A percentile compares a stretch with the other conserved stretches of the same genome.
Conservation (phyloP, 768 basidiomycete species). For the Rossbeevera mucosa region DNA sequence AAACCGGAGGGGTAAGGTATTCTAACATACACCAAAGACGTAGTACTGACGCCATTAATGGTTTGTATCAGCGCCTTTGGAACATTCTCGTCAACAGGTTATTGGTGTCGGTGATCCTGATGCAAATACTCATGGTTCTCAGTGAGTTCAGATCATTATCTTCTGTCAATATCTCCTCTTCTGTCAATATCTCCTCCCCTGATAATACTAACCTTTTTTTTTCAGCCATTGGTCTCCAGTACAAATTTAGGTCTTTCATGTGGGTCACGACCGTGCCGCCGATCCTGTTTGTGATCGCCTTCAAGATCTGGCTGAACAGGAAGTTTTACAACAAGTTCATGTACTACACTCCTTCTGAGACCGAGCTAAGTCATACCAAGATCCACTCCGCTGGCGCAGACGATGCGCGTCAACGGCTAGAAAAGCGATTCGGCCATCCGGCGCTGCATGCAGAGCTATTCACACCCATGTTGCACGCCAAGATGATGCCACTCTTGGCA, state of each 20-base stretch:
- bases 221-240: constrained; percentile 81
- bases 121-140: constrained; percentile 83
- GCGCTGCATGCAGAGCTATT: constrained; percentile 83
- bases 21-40: neutral
- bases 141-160: constrained; percentile 49
- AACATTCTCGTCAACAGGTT: constrained; percentile 91
- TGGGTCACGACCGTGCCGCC: constrained; percentile 89
- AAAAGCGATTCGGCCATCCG: constrained; percentile 93
- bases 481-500: constrained; percentile 73
- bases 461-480: constrained; percentile 83
- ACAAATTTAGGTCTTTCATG: constrained; percentile 63
- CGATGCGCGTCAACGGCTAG: constrained; percentile 64
- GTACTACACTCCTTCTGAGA: constrained; percentile 79
- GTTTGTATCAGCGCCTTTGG: constrained; percentile 68
- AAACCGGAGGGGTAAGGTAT: constrained; percentile 82
- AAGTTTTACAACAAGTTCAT: constrained; percentile 65
- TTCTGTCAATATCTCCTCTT: neutral
- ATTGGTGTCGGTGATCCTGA: constrained; percentile 69
- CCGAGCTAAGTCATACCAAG: constrained; percentile 69
- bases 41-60: neutral
- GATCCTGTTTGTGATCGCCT: constrained; percentile 67
- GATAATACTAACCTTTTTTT: neutral
- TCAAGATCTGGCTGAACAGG: constrained; percentile 81
- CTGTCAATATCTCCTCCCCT: neutral
- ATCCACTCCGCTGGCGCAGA: constrained; percentile 79